Evolutionary conservation across 805 yeast genomes (phyloP).

Genomic region (Yarrowia porcina): DNA sequence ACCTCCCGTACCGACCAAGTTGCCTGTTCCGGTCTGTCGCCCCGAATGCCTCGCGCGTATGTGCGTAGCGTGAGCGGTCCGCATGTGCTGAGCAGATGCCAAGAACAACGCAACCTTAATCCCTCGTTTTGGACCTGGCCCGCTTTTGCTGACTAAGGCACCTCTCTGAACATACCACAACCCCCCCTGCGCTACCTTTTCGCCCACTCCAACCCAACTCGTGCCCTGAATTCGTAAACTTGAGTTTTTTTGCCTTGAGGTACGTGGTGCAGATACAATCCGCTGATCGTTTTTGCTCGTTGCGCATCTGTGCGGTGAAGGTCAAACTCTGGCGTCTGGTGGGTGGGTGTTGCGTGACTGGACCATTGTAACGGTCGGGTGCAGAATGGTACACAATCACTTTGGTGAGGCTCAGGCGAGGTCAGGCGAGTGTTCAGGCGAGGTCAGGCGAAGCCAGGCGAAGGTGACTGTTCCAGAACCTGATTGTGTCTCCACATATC

Average conservation of each 20-base stretch:
- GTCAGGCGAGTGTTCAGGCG: too few species aligned
- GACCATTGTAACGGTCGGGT: background rate
- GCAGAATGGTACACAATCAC: background rate
- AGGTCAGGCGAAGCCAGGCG: too few species aligned
- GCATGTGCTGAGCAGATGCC: constrained; percentile 12
- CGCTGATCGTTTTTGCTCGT: background rate
- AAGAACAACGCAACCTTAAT: background rate
- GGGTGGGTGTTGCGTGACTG: background rate
- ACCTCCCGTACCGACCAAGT: background rate
- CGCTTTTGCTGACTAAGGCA: background rate
- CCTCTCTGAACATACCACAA: too few species aligned
- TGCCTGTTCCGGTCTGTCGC: background rate
- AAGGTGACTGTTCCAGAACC: background rate
- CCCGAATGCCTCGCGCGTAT: background rate
- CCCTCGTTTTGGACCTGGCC: background rate
- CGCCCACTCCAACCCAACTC: background rate
- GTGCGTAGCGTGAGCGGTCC: background rate
- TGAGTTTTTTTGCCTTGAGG: background rate
- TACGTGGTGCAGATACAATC: background rate
- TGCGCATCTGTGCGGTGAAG: background rate
- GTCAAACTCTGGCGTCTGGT: background rate
- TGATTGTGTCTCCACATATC: background rate
- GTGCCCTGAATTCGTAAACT: background rate
- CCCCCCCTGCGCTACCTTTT: too few species aligned
- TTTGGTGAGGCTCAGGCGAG: background rate